Base-by-base conservation (phyloP, 805 yeast species). In the Starmerella kuoi region DNA sequence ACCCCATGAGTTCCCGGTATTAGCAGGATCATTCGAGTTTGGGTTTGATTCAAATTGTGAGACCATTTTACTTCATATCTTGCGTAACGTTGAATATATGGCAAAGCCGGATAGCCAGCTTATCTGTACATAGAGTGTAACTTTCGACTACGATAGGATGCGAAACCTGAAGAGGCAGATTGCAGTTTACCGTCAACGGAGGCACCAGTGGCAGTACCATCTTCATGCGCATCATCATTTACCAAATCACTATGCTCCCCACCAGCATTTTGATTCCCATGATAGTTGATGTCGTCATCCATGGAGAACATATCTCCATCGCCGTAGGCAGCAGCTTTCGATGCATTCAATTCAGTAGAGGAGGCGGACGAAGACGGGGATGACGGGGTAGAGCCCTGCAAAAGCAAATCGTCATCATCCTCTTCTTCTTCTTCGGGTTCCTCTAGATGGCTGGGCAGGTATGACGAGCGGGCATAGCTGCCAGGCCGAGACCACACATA, bases 1-100 rank as follows among this genome's bases (percentile, higher is more conserved):
- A n/a, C 61, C 62, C 1, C 55, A 55, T 31, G 64, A 59, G 48
- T 57, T 53, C 46, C 63, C 63, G 3, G 57, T 59, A 17, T 46
- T 61, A 21, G 58, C 60, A 12, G 64, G 64, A n/a, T 51, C 57
- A 27, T 60, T 61, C 40, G 63, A 59, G 50, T 61, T 60, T 37
- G 57, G 54, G 22, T 55, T 61, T 40, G 52, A 44, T 32, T 24
- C 38, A 5, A 46, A 44, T 20, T 58, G 63, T 51, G 42, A 47
- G n/a, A 26, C 28, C 9, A 49, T 61, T 14, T 31, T 47, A 19
- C 48, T 50, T 26, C 61, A 61, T 34, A 50, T 59, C 7, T 49
- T 61, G 32, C 52, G 59, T n/a, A 55, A 60, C 39, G 53, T 61
- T 19, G 63, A 61, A 47, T 60, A 59, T 43, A 44, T 58, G 33